phyloP scores from a whole-genome alignment of 2,329 filamentous ascomycete genomes.

The Fusarium marasasianum region DNA sequence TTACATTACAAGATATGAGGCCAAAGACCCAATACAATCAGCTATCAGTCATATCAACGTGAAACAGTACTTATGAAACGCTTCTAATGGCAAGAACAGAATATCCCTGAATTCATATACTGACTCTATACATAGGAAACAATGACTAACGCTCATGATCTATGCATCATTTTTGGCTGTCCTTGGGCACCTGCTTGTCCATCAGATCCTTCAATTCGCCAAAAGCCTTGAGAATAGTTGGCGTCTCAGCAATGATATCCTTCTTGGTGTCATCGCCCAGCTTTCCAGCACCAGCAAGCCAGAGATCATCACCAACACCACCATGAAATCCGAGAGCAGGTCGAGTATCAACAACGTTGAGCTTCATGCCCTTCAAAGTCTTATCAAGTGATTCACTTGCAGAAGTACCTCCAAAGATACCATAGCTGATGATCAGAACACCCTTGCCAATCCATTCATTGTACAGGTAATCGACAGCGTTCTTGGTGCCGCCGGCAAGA shows the following conservation, averaged over 20 bases:
- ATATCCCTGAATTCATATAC: neutral
- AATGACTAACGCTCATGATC: neutral
- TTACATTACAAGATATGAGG: no score
- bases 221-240: slow-evolving; percentile 13
- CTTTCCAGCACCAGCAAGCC: slow-evolving; percentile 8
- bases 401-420: slow-evolving; percentile 10
- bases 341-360: slow-evolving; percentile 10
- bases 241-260: slow-evolving; percentile 8
- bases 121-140: neutral
- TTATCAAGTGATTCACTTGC: neutral
- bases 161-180: neutral
- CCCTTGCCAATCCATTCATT: slow-evolving; percentile 57
- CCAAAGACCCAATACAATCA: no score
- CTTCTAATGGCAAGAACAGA: neutral
- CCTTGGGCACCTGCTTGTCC: neutral
- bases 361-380: slow-evolving; percentile 15
- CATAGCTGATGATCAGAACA: slow-evolving; percentile 25
- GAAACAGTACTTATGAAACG: rapidly evolving
- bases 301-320: slow-evolving; percentile 3
- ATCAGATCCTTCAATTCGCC: slow-evolving; percentile 12
- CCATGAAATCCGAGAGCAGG: slow-evolving; percentile 18
- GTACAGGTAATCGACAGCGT: slow-evolving; percentile 69
- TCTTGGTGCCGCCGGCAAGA: slow-evolving; percentile 64
- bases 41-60: no score
- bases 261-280: slow-evolving; percentile 25